Base-by-base conservation (phyloP, 495 filamentous ascomycete genomes). In the Penicillium cinerascens region DNA sequence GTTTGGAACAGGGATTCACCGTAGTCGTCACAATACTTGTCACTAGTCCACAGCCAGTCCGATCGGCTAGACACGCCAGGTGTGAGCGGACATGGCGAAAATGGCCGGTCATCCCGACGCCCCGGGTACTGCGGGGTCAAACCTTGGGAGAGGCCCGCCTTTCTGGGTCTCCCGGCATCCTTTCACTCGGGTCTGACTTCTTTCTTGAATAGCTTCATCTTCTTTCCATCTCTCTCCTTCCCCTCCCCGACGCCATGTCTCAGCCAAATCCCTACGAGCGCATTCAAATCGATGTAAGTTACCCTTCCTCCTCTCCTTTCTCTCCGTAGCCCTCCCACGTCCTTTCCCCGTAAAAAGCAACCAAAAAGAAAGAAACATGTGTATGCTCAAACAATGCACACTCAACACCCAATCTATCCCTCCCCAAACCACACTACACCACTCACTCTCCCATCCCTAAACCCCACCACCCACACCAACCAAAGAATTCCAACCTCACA, bases 281-380 rank as follows among this genome's bases (percentile, higher is more conserved):
- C 35, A 75, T 75, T 25, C 64, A 67, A 33, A 54, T 72, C 44
- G 72, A 75, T 63, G 72, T 75, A 67, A 68, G 67, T 8, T 7
- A 9, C 39, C 11, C 20, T 25, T 44, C 33, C 39, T 9, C 52
- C 41, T 8, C 23, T 35, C 44, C 43, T 21, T 8, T 45, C 11
- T 36, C 16, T n/a, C 23, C 15, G 16, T 44, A 1, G n/a, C 20
- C 15, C 17, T 48, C 4, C 4, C 7, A 37, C 25, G 1, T 40
- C 26, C 11, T 16, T 35, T 33, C 18, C 37, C 41, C 45, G 35
- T 45, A 23, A 17, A 38, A 21, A 22, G n/a, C 27, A 36, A 17
- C 29, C n/a, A 8, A 4, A 39, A 20, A 39, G 6, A 18, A 17
- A 8, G 6, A 17, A 8, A 16, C n/a, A 39, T 18, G n/a, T 16